phyloP scores from a whole-genome alignment of 129 eudicot genomes.

The Ambrosia trifida region DNA sequence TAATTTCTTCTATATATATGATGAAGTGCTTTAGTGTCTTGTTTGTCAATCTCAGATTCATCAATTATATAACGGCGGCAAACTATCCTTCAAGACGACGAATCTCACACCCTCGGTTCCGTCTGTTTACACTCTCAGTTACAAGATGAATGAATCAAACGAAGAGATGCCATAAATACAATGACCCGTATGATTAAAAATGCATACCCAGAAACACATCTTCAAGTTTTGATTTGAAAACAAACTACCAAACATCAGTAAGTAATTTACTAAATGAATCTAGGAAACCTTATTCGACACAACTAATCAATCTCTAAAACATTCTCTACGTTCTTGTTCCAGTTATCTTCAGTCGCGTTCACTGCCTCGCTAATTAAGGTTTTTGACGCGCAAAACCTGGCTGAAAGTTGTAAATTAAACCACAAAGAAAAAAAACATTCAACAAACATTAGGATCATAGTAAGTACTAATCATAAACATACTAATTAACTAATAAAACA shows the following conservation, averaged over 20 bases:
- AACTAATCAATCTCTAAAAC: conserved; percentile 13
- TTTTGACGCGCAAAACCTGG: conserved; percentile 86
- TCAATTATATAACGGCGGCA: no score
- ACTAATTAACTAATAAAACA: not conserved
- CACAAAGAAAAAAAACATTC: conserved; percentile 36
- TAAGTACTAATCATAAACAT: conserved; percentile 11
- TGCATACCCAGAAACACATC: conserved; percentile 15
- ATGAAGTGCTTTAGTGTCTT: no score
- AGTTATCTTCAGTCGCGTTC: conserved; percentile 18
- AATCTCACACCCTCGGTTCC: no score
- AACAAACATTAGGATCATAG: conserved; percentile 42
- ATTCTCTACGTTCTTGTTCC: conserved; percentile 15
- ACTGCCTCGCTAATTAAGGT: conserved; percentile 38
- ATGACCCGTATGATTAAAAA: conserved; percentile 4
- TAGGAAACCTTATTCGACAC: conserved; percentile 23
- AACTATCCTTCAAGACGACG: no score
- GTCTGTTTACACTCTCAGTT: not conserved
- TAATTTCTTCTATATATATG: no score
- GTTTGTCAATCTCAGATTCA: no score
- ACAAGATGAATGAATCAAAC: not conserved
- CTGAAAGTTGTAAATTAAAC: conserved; percentile 51
- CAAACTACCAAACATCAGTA: conserved; percentile 16
- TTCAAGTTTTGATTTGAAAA: conserved; percentile 4
- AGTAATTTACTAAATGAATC: conserved; percentile 21
- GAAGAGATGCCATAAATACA: conserved; percentile 23